A percentile compares a stretch with the other conserved stretches of the same genome.
Evolutionary conservation across 106 monocot genomes (phyloP).

Genomic region (Gastrodia elata): DNA sequence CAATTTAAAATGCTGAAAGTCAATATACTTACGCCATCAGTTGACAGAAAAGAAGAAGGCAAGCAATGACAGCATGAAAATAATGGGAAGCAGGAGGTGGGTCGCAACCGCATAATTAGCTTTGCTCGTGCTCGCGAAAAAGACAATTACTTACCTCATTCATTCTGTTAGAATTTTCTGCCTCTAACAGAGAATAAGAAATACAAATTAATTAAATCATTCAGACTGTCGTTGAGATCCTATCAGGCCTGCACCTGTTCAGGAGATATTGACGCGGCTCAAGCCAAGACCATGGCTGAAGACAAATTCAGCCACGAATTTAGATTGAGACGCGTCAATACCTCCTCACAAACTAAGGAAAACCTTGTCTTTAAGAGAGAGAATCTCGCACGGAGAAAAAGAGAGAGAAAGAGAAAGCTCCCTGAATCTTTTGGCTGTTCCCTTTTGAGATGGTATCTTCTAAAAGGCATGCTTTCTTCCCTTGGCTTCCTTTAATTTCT

Average conservation of each 20-base stretch:
- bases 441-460: not conserved
- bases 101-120: conserved; percentile 1
- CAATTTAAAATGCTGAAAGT: too few species aligned
- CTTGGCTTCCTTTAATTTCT: conserved; percentile 1
- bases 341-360: too few species aligned
- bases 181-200: too few species aligned
- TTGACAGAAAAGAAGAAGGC: not conserved
- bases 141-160: too few species aligned
- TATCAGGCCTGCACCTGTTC: not conserved
- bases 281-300: conserved; percentile 8
- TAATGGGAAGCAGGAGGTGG: not conserved
- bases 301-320: conserved; percentile 4
- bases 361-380: not conserved
- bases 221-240: too few species aligned
- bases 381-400: not conserved
- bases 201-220: too few species aligned
- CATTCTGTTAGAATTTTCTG: too few species aligned
- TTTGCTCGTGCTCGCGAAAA: too few species aligned
- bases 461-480: not conserved
- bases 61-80: not conserved
- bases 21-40: not conserved
- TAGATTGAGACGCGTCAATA: conserved; percentile 17
- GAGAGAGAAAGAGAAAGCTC: not conserved
- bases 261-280: conserved; percentile 23
- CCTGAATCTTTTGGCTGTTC: not conserved